phyloP scores from a whole-genome alignment of 306 rosid species.

The Cucurbita argyrosperma region DNA sequence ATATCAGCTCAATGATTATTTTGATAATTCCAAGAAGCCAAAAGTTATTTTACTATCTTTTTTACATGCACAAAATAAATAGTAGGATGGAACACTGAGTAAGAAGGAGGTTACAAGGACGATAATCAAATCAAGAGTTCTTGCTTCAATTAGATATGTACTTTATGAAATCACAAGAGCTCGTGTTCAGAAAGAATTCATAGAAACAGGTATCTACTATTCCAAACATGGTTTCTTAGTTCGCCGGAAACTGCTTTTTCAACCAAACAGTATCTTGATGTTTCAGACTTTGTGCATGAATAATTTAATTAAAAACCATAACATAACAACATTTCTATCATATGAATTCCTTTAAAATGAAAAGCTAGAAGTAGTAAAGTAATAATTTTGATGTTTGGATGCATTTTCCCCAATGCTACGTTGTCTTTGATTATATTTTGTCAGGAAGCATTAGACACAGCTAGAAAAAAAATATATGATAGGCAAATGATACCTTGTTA shows the following conservation, averaged over 20 bases:
- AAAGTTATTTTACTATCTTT: background rate
- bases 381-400: background rate
- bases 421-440: background rate
- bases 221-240: background rate
- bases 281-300: background rate
- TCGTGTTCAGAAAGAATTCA: background rate
- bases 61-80: background rate
- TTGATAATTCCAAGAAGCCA: background rate
- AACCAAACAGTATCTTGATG: background rate
- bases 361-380: background rate
- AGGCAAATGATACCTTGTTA: conserved; percentile 29
- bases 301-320: background rate
- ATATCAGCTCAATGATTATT: background rate
- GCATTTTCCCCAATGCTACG: background rate
- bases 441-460: background rate
- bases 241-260: background rate
- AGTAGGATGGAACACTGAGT: background rate
- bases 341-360: background rate
- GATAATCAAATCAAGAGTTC: background rate
- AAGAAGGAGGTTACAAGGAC: background rate
- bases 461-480: background rate
- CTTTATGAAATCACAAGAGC: background rate
- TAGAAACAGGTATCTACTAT: background rate
- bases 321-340: background rate
- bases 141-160: background rate